Conservation (phyloP, 2,329 filamentous ascomycete species). For the Pestalotiopsis sp. region DNA sequence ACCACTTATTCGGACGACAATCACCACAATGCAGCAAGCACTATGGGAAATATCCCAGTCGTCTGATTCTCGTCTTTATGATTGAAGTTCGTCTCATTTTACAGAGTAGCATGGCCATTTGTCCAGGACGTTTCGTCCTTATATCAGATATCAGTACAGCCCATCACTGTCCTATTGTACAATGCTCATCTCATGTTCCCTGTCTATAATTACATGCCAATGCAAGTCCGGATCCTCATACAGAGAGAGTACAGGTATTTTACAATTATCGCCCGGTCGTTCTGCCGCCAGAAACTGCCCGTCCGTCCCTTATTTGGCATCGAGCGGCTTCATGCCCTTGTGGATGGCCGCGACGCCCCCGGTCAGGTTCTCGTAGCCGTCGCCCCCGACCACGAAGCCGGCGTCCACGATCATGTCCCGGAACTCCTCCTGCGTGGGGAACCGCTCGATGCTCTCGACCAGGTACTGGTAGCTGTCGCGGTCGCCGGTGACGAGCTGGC, state of each 20-base stretch:
- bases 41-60: neutral
- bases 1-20: too few relatives aligned
- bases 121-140: neutral
- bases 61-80: neutral
- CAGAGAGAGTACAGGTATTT: constrained; percentile 5
- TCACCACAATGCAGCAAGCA: too few relatives aligned
- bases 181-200: neutral
- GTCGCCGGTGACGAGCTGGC: constrained; percentile 91
- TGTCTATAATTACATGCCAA: constrained; percentile 2
- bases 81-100: neutral
- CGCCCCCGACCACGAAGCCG: constrained; percentile 80
- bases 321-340: constrained; percentile 83
- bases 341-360: constrained; percentile 94
- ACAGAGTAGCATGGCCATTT: neutral
- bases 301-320: constrained; percentile 6
- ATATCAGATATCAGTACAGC: neutral
- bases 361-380: constrained; percentile 87
- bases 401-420: constrained; percentile 79
- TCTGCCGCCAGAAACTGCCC: neutral
- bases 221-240: neutral
- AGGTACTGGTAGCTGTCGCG: constrained; percentile 97
- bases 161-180: neutral
- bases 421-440: constrained; percentile 85
- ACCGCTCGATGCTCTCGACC: constrained; percentile 94
- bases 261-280: neutral